Conservation (phyloP, 2,329 filamentous ascomycete species). For the Cercospora sp. region DNA sequence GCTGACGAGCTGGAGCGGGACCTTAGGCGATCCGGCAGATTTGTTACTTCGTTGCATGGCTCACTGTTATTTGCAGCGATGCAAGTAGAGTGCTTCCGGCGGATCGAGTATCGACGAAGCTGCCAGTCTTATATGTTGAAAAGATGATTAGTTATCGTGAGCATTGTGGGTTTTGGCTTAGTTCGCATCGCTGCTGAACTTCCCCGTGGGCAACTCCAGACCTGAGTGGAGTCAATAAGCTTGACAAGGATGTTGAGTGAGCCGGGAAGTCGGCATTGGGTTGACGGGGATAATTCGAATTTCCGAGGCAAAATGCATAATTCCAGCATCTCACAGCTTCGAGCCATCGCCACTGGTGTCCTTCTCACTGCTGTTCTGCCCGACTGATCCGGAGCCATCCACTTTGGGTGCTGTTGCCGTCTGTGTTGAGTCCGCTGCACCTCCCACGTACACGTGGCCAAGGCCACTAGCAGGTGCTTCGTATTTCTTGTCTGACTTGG, state of each 20-base stretch:
- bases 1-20: background rate
- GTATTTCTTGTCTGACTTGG: conserved; percentile 8
- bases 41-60: background rate
- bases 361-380: background rate
- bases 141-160: background rate
- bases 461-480: conserved; percentile 9
- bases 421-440: background rate
- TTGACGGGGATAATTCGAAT: background rate
- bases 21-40: background rate
- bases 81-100: background rate
- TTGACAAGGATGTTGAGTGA: background rate
- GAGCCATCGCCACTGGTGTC: conserved; percentile 2
- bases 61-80: background rate
- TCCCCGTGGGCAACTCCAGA: conserved; percentile 12
- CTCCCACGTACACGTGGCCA: conserved; percentile 17
- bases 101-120: background rate
- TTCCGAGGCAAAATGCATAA: background rate
- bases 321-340: conserved; percentile 1
- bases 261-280: background rate
- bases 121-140: background rate
- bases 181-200: background rate
- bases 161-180: background rate
- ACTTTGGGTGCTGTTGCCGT: conserved; percentile 7
- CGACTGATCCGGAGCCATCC: conserved; percentile 3
- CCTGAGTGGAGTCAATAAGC: background rate